Evolutionary conservation across 768 basidiomycete genomes (phyloP).

Genomic region (Tephrocybe rancida): DNA sequence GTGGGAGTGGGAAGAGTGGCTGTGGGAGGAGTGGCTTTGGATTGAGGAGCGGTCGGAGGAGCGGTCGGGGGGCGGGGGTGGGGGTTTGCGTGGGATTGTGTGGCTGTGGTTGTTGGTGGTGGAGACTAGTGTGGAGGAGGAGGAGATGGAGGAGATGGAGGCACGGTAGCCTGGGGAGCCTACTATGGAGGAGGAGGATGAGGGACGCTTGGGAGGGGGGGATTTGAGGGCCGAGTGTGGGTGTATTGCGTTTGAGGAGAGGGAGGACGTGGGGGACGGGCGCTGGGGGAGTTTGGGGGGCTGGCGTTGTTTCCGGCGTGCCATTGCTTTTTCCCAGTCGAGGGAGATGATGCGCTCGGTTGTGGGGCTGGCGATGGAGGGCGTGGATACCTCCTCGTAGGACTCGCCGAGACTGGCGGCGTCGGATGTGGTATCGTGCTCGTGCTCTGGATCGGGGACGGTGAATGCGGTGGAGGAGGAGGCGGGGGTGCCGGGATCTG

Average conservation of each 20-base stretch:
- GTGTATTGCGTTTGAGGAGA: constrained; percentile 22
- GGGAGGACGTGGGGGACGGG: constrained; percentile 31
- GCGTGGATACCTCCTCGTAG: constrained; percentile 67
- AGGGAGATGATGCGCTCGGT: constrained; percentile 43
- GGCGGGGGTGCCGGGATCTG: constrained; percentile 41
- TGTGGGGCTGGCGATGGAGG: constrained; percentile 55
- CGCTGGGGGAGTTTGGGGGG: constrained; percentile 55
- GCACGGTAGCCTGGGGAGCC: constrained; percentile 20
- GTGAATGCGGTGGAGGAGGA: constrained; percentile 44
- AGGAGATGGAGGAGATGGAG: constrained; percentile 26
- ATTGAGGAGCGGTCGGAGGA: constrained; percentile 68
- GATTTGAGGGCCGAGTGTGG: constrained; percentile 25
- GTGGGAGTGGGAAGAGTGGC: constrained; percentile 37
- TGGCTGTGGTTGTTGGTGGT: too few relatives aligned
- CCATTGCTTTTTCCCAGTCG: constrained; percentile 54
- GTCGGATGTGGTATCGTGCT: constrained; percentile 52
- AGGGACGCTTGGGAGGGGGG: constrained; percentile 27
- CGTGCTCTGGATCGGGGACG: constrained; percentile 22
- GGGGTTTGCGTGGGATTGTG: constrained; percentile 43
- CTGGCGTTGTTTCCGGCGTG: constrained; percentile 33
- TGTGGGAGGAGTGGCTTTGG: constrained; percentile 54
- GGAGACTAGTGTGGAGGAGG: constrained; percentile 32
- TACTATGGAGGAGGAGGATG: constrained; percentile 10
- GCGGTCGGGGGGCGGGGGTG: constrained; percentile 45
- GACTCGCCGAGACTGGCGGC: constrained; percentile 67